Base-by-base conservation (phyloP, 257 asterid genomes). In the Petunia axillaris region DNA sequence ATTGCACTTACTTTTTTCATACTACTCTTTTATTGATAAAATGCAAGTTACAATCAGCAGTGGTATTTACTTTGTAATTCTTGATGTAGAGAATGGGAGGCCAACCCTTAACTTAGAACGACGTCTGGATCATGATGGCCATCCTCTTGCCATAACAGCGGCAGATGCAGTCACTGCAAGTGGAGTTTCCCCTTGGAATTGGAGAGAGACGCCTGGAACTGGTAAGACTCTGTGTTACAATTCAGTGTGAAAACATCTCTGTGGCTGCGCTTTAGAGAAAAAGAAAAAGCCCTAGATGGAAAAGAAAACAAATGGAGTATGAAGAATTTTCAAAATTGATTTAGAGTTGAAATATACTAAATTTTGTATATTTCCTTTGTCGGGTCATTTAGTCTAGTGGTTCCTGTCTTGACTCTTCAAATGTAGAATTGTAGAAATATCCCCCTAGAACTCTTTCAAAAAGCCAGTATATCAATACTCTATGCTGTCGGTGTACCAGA, bases 101-200 rank as follows among this genome's bases (percentile, higher is more conserved):
- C 84, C 94, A 74, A 82, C 91, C 2, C 92, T 93, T 68, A 93
- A 91, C 82, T 82, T 93, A 76, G 99, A 95, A 81, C 87, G 91
- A 9, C 90, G 89, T 44, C 81, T 89, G 86, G 98, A 95, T 87
- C 95, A 91, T n/a, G 97, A 95, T 3, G 98, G 93, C 39, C 97
- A 87, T 77, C 99, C 98, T 80, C 97, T 95, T 78, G 97, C 97
- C 63, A 92, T 92, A 16, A 87, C 96, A 64, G 90, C 98, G 54
- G 91, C 95, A 54, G 98, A 93, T 77, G 94, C 94, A 65, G 97
- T 93, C 83, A 93, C 89, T 75, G 93, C 92, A 54, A 84, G 89
- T 81, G 98, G 95, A 62, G 93, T 83, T 83, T 93, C 99, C 82
- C 98, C 99, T 2, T 95, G 99, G 99, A 93, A 87, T 75, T 95